Percentiles rank a stretch among this genome's conserved stretches.
These are phyloP conservation scores for Colletotrichum orbiculare DNA, from an alignment of 2,329 filamentous ascomycete species.

Conservation along the genomic window DNA sequence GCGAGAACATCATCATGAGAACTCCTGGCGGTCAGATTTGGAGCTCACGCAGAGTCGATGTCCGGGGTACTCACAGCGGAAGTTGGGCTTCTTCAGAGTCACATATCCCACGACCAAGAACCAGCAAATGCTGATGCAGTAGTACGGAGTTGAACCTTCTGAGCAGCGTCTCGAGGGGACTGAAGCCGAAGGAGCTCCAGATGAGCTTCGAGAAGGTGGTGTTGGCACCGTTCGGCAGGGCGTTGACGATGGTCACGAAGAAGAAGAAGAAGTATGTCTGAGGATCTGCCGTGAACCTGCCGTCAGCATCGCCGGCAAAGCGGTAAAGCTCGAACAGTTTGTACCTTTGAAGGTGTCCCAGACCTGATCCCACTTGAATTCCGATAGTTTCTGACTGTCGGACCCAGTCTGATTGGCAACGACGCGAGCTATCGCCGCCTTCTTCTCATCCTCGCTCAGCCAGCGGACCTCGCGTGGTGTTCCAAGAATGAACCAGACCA, in stretches of 20 bases:
- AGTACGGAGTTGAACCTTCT: conserved; percentile 46
- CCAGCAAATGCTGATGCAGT: conserved; percentile 43
- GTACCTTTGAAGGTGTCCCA: conserved; percentile 34
- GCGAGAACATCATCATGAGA: conserved; percentile 44
- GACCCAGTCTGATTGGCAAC: no score
- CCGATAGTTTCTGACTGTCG: no score
- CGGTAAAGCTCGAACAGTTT: not conserved
- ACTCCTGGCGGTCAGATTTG: conserved; percentile 20
- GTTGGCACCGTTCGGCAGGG: conserved; percentile 47
- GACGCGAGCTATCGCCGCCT: no score
- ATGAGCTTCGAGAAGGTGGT: conserved; percentile 47
- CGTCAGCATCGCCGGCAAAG: conserved; percentile 14
- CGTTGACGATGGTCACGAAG: conserved; percentile 47
- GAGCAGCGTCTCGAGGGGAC: conserved; percentile 44
- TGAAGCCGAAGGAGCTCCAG: conserved; percentile 47
- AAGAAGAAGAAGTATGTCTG: conserved; percentile 51
- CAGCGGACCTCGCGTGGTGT: no score
- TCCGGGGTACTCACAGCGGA: conserved; percentile 41
- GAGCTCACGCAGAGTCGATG: no score
- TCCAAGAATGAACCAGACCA: no score
- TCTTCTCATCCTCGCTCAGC: no score
- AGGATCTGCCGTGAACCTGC: conserved; percentile 38
- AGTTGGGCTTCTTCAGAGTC: conserved; percentile 43
- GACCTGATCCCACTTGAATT: no score
- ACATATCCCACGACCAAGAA: conserved; percentile 42